Base-by-base conservation (phyloP, 257 asterid species). In the Salvia rosmarinus region DNA sequence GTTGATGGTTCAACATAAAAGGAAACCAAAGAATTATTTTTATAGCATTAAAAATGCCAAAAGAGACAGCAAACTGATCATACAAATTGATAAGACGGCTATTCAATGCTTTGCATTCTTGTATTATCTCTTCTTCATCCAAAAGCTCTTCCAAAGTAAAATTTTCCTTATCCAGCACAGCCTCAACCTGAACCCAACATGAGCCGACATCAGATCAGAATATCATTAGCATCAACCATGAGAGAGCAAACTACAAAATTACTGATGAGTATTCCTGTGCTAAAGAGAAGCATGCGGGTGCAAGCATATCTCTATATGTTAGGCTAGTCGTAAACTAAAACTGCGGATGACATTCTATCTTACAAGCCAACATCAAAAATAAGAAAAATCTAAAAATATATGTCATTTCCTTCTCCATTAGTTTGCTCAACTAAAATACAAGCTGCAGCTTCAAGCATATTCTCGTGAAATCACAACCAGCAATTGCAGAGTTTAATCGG, bases 61-160 rank as follows among this genome's bases (percentile, higher is more conserved):
- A 63, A 39, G 46, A 73, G 37, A 73, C 20, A 51, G 37, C 50
- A 32, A 66, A 70, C 61, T 17, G 62, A 79, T 58, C 82, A 69
- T 95, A 95, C 99, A 95, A 95, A 81, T 95, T 95, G 78, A 95
- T 88, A 55, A 95, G 99, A 70, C 99, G 97, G 60, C 95, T 85
- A 87, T 95, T 95, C 68, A 95, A 81, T 72, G 96, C 95, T 83
- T 95, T 95, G 98, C 99, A 95, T 78, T 95, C 99, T 90, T 95
- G 99, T 75, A 95, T 91, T 75, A 89, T 89, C 85, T 95, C 99
- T 81, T 95, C 99, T 80, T 89, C 99, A 70, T 95, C 99, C 89
- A 95, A 82, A 76, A 95, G 99, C 84, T 95, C 99, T 75, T 95
- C 99, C 86, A 95, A 75, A 1, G 96, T 78, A 86, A 80, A 89